Base-by-base conservation (phyloP, 805 yeast genomes). In the Zygosaccharomyces kombuchaensis region DNA sequence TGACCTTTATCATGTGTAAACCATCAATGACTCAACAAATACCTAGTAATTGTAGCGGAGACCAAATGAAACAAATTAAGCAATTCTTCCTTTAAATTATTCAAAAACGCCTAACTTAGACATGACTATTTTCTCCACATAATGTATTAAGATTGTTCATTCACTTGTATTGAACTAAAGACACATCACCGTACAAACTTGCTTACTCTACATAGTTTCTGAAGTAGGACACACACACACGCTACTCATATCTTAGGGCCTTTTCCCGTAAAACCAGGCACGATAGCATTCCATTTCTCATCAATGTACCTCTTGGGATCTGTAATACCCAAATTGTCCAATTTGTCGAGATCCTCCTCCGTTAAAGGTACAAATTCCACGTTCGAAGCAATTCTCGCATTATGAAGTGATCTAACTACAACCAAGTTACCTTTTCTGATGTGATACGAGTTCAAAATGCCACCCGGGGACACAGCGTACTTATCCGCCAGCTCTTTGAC, bases 321-420 rank as follows among this genome's bases (percentile, higher is more conserved):
- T 3, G 52, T 48, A 6, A 51, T 41, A 34, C 73, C 74, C 34
- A 63, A 37, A 2, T 59, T 44, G 39, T 59, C 66, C 48, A 77
- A 56, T 19, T 53, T 52, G n/a, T 61, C 58, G 41, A 76, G 44
- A 38, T 78, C 81, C 39, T 70, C 74, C 14, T 57, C 54, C 25
- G 70, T 58, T 31, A 79, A 64, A 13, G 71, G 65, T 30, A 69
- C 66, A 41, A 64, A 53, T 49, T 67, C 65, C 34, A 69, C 58
- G 57, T 73, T 72, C 16, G 66, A 54, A 22, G 63, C 60, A 41
- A 87, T 76, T 61, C 95, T 78, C 19, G 73, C 74, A n/a, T 76
- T 70, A 42, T 84, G 86, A 12, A 80, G 72, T 0, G 95, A 82
- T 67, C 90, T 78, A 36, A 93, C 88, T 38, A 86, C 65, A 1